These are phyloP conservation scores for Eutrema japonicum DNA, from an alignment of 345 rosid genomes.

Conservation along the genomic window DNA sequence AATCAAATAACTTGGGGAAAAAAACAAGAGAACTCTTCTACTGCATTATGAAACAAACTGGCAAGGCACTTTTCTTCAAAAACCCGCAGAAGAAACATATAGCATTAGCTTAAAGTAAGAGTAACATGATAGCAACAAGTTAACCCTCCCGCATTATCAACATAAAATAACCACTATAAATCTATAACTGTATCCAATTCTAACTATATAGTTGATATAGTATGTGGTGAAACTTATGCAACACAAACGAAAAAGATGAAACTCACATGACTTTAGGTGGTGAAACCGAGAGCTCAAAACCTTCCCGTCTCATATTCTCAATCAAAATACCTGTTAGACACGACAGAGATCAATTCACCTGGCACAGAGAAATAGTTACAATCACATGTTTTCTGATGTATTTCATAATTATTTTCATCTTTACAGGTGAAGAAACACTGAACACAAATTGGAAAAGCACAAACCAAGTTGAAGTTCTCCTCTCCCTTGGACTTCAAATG, in stretches of 20 bases:
- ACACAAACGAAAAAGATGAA: constrained; percentile 23
- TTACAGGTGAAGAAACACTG: constrained; percentile 28
- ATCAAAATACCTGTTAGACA: constrained; percentile 79
- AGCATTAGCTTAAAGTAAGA: neutral
- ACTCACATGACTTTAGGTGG: constrained; percentile 99
- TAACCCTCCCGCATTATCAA: neutral
- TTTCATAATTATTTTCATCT: constrained; percentile 2
- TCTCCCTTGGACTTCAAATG: constrained; percentile 96
- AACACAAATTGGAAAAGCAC: constrained; percentile 37
- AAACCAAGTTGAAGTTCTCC: constrained; percentile 99
- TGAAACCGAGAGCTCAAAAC: constrained; percentile 92
- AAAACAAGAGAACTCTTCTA: neutral
- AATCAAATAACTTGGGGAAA: constrained; percentile 1
- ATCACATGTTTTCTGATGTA: constrained; percentile 5
- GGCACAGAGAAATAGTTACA: constrained; percentile 20
- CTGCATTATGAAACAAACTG: neutral
- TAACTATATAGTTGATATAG: neutral
- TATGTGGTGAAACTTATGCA: constrained; percentile 2
- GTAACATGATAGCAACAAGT: constrained; percentile 6
- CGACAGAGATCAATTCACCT: constrained; percentile 29
- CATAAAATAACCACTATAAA: neutral
- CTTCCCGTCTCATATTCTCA: constrained; percentile 99
- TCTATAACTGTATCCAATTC: constrained; percentile 16
- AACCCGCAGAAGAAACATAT: neutral
- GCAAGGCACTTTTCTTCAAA: constrained; percentile 6